These are phyloP conservation scores for Magnusiomyces magnusii DNA, from an alignment of 1,139 yeast species.

Conservation along the genomic window DNA sequence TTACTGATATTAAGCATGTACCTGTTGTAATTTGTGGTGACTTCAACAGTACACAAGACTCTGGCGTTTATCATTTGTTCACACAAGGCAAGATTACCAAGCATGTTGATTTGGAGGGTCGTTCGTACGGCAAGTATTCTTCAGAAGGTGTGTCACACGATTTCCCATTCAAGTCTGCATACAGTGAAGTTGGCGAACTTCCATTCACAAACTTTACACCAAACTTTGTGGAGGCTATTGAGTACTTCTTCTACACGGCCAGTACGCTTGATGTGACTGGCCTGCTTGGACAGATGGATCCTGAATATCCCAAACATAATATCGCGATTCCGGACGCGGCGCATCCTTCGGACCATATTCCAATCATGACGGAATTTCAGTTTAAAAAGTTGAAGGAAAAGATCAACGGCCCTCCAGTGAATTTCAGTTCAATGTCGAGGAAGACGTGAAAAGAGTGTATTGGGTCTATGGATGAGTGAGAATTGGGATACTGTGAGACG, in stretches of 20 bases:
- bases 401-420: constrained; percentile 25
- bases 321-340: constrained; percentile 94
- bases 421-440: constrained; percentile 20
- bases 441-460: constrained; percentile 1
- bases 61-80: constrained; percentile 89
- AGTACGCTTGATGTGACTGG: constrained; percentile 74
- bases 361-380: constrained; percentile 69
- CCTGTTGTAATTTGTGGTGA: constrained; percentile 91
- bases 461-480: too few species aligned
- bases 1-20: constrained; percentile 53
- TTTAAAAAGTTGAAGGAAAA: constrained; percentile 45
- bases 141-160: constrained; percentile 81
- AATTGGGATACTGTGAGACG: too few species aligned
- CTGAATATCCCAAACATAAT: constrained; percentile 61
- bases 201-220: constrained; percentile 96
- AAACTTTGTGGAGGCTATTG: constrained; percentile 85
- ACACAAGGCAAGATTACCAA: constrained; percentile 62
- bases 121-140: constrained; percentile 88
- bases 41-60: constrained; percentile 77
- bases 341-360: constrained; percentile 92
- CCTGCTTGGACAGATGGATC: constrained; percentile 75
- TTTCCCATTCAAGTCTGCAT: constrained; percentile 78
- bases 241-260: constrained; percentile 92
- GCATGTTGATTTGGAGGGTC: constrained; percentile 75
- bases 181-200: constrained; percentile 75